phyloP scores from a whole-genome alignment of 1,139 yeast genomes.

The Yamadazyma diddensiae region DNA sequence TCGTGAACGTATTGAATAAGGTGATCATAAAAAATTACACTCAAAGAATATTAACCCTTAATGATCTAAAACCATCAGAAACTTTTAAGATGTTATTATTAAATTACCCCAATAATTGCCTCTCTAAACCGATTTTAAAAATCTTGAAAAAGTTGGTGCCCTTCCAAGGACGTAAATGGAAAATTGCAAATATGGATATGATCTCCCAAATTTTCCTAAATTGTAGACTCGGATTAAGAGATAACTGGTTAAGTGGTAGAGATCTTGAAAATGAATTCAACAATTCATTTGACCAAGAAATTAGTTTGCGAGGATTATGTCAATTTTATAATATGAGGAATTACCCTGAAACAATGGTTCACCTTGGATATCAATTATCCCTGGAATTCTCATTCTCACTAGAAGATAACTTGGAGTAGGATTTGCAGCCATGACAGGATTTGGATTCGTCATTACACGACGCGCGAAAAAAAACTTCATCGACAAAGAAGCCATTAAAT shows the following conservation, averaged over 20 bases:
- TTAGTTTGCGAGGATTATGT: conserved; percentile 74
- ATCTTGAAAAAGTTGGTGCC: conserved; percentile 80
- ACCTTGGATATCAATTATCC: conserved; percentile 50
- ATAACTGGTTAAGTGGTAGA: conserved; percentile 86
- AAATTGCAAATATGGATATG: conserved; percentile 86
- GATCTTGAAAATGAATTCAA: conserved; percentile 75
- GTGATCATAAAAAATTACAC: conserved; percentile 45
- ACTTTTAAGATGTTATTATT: conserved; percentile 41
- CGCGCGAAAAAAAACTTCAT: conserved; percentile 2
- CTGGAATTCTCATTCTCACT: conserved; percentile 15
- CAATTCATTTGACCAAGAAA: conserved; percentile 82
- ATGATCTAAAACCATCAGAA: conserved; percentile 56
- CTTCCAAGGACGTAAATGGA: conserved; percentile 93
- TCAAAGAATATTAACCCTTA: conserved; percentile 52
- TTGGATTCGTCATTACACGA: not conserved
- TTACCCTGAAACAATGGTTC: conserved; percentile 51
- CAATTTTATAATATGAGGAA: conserved; percentile 72
- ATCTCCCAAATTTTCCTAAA: conserved; percentile 84
- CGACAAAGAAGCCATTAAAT: conserved; percentile 1
- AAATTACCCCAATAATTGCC: conserved; percentile 56
- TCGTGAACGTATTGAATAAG: conserved; percentile 44
- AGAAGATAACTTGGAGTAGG: conserved; percentile 8
- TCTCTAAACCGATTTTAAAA: conserved; percentile 69
- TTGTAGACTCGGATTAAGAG: conserved; percentile 67
- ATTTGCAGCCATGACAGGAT: conserved; percentile 1